Conservation (phyloP, 495 filamentous ascomycete genomes). For the Parathielavia appendiculata region DNA sequence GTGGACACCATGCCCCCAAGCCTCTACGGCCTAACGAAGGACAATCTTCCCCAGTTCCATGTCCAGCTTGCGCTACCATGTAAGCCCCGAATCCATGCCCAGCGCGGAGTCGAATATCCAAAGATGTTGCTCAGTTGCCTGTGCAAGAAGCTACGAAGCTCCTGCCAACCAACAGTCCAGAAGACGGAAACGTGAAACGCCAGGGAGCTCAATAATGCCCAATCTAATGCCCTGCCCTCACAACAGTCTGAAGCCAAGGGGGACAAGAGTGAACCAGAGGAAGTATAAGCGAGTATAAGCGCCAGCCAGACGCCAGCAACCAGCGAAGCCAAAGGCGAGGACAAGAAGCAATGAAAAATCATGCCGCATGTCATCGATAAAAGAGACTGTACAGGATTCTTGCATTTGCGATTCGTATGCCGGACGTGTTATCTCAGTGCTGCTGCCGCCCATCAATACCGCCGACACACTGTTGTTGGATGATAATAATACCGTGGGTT, state of each 20-base stretch:
- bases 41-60: conserved; percentile 3
- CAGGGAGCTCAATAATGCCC: conserved; percentile 24
- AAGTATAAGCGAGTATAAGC: conserved; percentile 20
- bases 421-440: not conserved
- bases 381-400: conserved; percentile 30
- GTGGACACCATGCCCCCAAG: conserved; percentile 1
- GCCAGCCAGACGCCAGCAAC: conserved; percentile 18
- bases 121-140: conserved; percentile 1
- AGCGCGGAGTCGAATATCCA: conserved; percentile 5
- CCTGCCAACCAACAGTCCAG: conserved; percentile 19
- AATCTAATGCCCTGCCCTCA: conserved; percentile 19
- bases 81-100: conserved; percentile 8
- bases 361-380: conserved; percentile 23
- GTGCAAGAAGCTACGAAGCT: conserved; percentile 6
- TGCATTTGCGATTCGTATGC: conserved; percentile 20
- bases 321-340: conserved; percentile 1
- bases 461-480: conserved; percentile 7
- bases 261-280: conserved; percentile 9
- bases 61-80: not conserved
- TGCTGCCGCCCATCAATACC: conserved; percentile 3
- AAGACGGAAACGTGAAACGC: conserved; percentile 27
- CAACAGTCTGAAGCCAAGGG: conserved; percentile 3
- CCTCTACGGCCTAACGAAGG: not conserved
- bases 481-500: not conserved
- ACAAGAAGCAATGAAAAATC: conserved; percentile 9